These are phyloP conservation scores for Ophiosphaerella korrae DNA, from an alignment of 2,329 filamentous ascomycete species.

Conservation along the genomic window DNA sequence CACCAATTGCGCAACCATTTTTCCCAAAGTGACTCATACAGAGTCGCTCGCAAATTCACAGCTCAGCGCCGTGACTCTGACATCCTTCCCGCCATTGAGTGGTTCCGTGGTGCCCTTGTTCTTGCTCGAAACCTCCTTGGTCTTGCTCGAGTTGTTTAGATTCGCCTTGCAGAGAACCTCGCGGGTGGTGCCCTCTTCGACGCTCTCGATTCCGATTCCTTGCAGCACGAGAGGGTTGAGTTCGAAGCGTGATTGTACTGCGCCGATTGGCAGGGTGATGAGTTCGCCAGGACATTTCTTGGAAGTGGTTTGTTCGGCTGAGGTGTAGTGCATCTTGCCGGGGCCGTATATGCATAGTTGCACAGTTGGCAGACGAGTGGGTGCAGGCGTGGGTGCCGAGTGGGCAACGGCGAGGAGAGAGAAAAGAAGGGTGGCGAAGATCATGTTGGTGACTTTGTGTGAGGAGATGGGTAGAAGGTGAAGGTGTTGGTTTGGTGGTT, in stretches of 20 bases:
- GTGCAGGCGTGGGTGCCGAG: slow-evolving; percentile 8
- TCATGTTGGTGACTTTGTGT: slow-evolving; percentile 1
- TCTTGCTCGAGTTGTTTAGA: slow-evolving; percentile 8
- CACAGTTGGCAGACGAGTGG: slow-evolving; percentile 10
- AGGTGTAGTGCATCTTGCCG: slow-evolving; percentile 7
- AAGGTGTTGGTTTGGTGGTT: no score
- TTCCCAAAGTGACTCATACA: neutral
- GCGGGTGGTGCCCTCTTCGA: slow-evolving; percentile 7
- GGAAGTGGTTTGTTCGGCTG: slow-evolving; percentile 10
- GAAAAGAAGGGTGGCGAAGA: slow-evolving; percentile 4
- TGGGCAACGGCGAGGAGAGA: slow-evolving; percentile 6
- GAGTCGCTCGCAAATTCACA: slow-evolving; percentile 6
- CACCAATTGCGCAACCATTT: neutral
- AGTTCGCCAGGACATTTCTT: slow-evolving; percentile 6
- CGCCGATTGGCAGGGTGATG: slow-evolving; percentile 22
- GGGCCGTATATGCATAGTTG: slow-evolving; percentile 16
- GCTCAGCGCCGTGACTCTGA: slow-evolving; percentile 18
- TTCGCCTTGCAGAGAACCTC: slow-evolving; percentile 19
- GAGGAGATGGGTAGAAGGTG: neutral
- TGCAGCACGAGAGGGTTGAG: slow-evolving; percentile 19
- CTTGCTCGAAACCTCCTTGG: slow-evolving; percentile 10
- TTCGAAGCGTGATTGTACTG: slow-evolving; percentile 23
- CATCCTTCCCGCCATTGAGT: slow-evolving; percentile 9
- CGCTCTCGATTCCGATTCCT: slow-evolving; percentile 16
- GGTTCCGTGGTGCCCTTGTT: slow-evolving; percentile 9